Conservation (phyloP, 2,329 filamentous ascomycete genomes). For the Cadophora malorum region DNA sequence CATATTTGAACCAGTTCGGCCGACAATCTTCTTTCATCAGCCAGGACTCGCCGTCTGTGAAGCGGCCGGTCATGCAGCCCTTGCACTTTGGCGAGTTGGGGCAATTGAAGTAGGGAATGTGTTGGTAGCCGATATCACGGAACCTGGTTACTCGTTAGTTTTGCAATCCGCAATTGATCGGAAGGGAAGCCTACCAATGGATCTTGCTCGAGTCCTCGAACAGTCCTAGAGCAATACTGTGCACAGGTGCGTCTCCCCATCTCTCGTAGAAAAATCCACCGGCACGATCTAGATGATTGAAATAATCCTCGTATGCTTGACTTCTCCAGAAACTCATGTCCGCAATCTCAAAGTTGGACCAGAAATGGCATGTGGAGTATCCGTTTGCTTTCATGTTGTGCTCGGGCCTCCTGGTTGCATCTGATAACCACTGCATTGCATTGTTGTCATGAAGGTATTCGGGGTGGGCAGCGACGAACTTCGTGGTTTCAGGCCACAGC, state of each 20-base stretch:
- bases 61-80: slow-evolving; percentile 83
- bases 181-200: slow-evolving; percentile 73
- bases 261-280: slow-evolving; percentile 99
- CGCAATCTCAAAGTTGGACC: slow-evolving; percentile 98
- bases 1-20: slow-evolving; percentile 96
- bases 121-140: slow-evolving; percentile 98
- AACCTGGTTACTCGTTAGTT: slow-evolving; percentile 68
- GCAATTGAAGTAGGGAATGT: slow-evolving; percentile 98
- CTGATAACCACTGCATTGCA: slow-evolving; percentile 86
- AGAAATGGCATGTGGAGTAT: slow-evolving; percentile 98
- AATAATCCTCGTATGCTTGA: slow-evolving; percentile 91
- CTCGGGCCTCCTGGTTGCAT: slow-evolving; percentile 76
- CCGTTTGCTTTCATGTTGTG: slow-evolving; percentile 84
- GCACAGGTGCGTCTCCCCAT: slow-evolving; percentile 97
- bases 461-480: slow-evolving; percentile 86
- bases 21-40: slow-evolving; percentile 91
- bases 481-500: slow-evolving; percentile 93
- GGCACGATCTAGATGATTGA: slow-evolving; percentile 89
- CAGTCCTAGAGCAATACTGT: slow-evolving; percentile 89
- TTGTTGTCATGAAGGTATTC: slow-evolving; percentile 83
- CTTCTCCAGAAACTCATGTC: slow-evolving; percentile 94
- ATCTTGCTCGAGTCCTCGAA: slow-evolving; percentile 92
- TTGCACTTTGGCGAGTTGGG: slow-evolving; percentile 94
- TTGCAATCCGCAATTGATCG: not conserved
- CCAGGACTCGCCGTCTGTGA: slow-evolving; percentile 88